These are phyloP conservation scores for Candida koratica DNA, from an alignment of 805 yeast genomes.

Conservation along the genomic window DNA sequence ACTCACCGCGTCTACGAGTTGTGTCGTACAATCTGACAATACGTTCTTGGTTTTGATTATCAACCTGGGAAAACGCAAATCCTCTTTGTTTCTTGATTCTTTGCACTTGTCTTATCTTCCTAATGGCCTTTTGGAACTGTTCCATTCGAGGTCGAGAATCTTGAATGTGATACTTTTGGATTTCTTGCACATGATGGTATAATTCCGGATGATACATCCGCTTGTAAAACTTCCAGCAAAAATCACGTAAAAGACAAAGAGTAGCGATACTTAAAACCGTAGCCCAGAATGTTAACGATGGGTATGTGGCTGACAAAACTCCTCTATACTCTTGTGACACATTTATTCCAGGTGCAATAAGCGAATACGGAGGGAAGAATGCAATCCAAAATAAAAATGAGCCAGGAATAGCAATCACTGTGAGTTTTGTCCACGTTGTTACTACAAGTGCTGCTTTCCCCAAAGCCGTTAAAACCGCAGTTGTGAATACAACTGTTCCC, in stretches of 20 bases:
- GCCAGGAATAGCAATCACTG: conserved; percentile 91
- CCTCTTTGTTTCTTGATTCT: conserved; percentile 98
- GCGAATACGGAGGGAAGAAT: conserved; percentile 83
- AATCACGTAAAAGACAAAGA: conserved; percentile 79
- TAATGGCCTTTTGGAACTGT: conserved; percentile 93
- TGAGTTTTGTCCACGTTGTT: conserved; percentile 92
- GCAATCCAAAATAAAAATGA: conserved; percentile 80
- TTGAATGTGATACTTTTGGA: conserved; percentile 90
- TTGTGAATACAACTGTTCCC: conserved; percentile 87
- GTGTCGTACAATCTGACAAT: conserved; percentile 93
- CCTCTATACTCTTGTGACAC: conserved; percentile 87
- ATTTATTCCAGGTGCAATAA: conserved; percentile 75
- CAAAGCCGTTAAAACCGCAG: conserved; percentile 81
- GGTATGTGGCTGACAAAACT: conserved; percentile 68
- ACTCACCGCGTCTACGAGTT: conserved; percentile 74
- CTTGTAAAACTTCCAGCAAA: conserved; percentile 91
- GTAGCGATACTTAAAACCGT: conserved; percentile 69
- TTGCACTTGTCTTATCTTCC: conserved; percentile 96
- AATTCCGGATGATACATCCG: conserved; percentile 89
- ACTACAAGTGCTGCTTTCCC: conserved; percentile 94
- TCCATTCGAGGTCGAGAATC: conserved; percentile 95
- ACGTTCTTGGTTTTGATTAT: conserved; percentile 83
- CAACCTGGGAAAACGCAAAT: conserved; percentile 95
- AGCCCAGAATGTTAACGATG: conserved; percentile 81
- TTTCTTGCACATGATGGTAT: conserved; percentile 93